Evolutionary conservation across 495 filamentous ascomycete species (phyloP).

Genomic region (Aspergillus cavernicola): DNA sequence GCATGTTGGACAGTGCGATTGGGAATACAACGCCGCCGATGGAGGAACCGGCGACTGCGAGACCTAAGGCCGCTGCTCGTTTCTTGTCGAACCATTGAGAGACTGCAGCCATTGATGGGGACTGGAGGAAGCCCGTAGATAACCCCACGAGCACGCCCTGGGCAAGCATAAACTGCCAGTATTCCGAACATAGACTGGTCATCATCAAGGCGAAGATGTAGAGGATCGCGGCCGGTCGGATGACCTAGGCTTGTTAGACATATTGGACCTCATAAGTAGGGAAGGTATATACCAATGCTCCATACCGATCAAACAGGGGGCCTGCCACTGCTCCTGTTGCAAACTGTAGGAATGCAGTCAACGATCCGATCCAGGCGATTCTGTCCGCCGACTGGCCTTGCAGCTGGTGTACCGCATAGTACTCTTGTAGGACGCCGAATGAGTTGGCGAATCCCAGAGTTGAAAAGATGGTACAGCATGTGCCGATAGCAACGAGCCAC

Average conservation of each 20-base stretch:
- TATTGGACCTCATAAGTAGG: not conserved
- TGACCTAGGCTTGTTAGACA: constrained; percentile 1
- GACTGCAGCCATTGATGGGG: constrained; percentile 27
- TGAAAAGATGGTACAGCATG: constrained; percentile 27
- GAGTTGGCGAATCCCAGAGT: constrained; percentile 47
- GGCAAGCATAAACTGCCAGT: constrained; percentile 28
- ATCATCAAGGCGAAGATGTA: constrained; percentile 43
- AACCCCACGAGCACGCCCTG: constrained; percentile 21
- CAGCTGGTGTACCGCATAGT: constrained; percentile 25
- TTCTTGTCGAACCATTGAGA: constrained; percentile 35
- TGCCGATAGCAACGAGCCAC: constrained; percentile 31
- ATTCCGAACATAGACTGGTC: constrained; percentile 34
- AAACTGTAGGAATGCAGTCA: constrained; percentile 31
- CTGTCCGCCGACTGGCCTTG: constrained; percentile 17
- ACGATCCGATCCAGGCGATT: constrained; percentile 46
- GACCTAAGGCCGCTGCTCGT: constrained; percentile 30
- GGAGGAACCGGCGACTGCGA: constrained; percentile 34
- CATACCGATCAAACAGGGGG: constrained; percentile 27
- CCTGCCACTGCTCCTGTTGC: constrained; percentile 21
- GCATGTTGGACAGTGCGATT: constrained; percentile 21
- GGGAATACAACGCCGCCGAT: constrained; percentile 32
- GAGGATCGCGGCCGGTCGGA: constrained; percentile 11
- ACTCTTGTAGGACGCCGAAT: constrained; percentile 24
- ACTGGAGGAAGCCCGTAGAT: constrained; percentile 10
- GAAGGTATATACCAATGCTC: constrained; percentile 12